Evolutionary conservation across 345 rosid genomes (phyloP).

Genomic region (Tarenaya hassleriana): DNA sequence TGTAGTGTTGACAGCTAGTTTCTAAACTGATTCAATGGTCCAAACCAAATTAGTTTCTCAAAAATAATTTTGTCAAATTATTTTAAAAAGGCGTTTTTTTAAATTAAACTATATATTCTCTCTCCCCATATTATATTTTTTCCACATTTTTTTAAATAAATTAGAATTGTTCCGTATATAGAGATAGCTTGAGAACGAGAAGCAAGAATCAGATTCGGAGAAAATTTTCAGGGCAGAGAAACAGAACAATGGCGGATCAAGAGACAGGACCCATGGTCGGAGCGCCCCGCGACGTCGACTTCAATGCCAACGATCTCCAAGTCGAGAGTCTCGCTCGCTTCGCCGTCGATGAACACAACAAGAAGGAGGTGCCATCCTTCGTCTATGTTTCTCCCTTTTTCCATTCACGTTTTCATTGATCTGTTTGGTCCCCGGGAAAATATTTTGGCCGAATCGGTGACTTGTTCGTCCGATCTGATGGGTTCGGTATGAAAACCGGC

Average conservation of each 20-base stretch:
- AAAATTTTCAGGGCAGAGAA: neutral
- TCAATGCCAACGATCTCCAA: slow-evolving; percentile 54
- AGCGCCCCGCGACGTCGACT: slow-evolving; percentile 40
- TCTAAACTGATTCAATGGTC: too few species aligned
- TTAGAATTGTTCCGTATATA: too few species aligned
- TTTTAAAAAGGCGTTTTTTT: too few species aligned
- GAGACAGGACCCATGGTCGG: slow-evolving; percentile 37
- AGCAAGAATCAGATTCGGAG: slow-evolving; percentile 12
- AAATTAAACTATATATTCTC: too few species aligned
- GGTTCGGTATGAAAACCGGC: neutral
- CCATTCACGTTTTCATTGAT: neutral
- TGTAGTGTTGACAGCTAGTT: too few species aligned
- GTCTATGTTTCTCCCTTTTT: neutral
- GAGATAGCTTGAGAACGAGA: too few species aligned
- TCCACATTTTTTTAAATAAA: too few species aligned
- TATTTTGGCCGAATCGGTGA: neutral
- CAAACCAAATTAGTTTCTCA: too few species aligned
- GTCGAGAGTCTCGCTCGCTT: slow-evolving; percentile 68
- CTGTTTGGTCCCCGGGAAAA: slow-evolving; percentile 7
- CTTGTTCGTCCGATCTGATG: slow-evolving; percentile 8
- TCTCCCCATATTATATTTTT: too few species aligned
- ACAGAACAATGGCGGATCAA: slow-evolving; percentile 27
- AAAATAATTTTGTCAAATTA: too few species aligned
- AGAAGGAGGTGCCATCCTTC: slow-evolving; percentile 46
- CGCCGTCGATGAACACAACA: slow-evolving; percentile 85